Conservation (phyloP, 2,329 filamentous ascomycete species). For the Botryosphaeria dothidea region DNA sequence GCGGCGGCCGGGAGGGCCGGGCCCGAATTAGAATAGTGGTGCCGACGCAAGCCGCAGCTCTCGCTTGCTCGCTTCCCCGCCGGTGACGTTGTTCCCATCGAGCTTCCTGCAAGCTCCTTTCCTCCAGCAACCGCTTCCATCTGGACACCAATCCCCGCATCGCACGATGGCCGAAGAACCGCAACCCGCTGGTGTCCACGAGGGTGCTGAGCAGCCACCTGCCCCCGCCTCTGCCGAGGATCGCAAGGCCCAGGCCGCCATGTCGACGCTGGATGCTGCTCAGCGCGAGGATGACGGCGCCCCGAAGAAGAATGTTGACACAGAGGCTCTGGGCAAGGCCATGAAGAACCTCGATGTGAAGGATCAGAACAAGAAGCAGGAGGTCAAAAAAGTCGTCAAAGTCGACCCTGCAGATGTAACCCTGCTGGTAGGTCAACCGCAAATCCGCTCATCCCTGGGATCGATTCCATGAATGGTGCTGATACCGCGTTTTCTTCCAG, state of each 20-base stretch:
- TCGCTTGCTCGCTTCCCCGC: neutral
- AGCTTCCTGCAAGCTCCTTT: conserved; percentile 16
- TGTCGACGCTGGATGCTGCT: conserved; percentile 66
- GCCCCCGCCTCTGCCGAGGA: conserved; percentile 62
- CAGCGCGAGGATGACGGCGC: conserved; percentile 49
- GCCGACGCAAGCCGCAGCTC: conserved; percentile 1
- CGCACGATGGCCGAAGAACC: conserved; percentile 60
- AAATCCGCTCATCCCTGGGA: neutral
- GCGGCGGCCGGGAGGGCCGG: neutral
- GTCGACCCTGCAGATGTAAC: conserved; percentile 71
- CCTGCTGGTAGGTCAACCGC: conserved; percentile 61
- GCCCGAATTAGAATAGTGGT: neutral
- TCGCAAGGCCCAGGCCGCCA: conserved; percentile 73
- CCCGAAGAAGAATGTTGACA: conserved; percentile 63
- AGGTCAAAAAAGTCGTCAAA: conserved; percentile 59
- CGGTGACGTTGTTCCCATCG: neutral
- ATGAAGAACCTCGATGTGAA: conserved; percentile 62
- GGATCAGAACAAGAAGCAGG: conserved; percentile 51
- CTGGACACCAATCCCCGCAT: conserved; percentile 1
- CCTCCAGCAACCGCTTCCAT: conserved; percentile 6
- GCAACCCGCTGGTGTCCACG: conserved; percentile 59
- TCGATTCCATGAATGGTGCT: neutral
- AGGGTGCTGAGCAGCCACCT: conserved; percentile 57
- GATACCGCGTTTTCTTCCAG: conserved; percentile 36
- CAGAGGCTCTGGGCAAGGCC: conserved; percentile 70